Evolutionary conservation across 495 filamentous ascomycete genomes (phyloP).

Genomic region (Neurospora intermedia): DNA sequence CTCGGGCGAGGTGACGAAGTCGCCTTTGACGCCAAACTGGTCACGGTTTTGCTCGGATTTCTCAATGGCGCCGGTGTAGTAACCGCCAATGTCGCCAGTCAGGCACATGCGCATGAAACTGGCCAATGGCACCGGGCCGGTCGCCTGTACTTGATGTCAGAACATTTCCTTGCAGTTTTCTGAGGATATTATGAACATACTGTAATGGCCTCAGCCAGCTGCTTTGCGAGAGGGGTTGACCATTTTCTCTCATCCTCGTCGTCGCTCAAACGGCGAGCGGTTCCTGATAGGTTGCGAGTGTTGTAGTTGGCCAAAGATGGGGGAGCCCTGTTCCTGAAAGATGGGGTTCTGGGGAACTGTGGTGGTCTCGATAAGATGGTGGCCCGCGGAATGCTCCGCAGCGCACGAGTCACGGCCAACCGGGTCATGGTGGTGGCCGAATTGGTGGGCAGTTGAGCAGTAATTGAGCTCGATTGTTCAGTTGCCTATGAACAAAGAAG

Average conservation of each 20-base stretch:
- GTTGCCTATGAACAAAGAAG: neutral
- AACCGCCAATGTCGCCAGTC: constrained; percentile 80
- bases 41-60: constrained; percentile 41
- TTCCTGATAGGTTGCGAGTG: constrained; percentile 9
- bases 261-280: constrained; percentile 2
- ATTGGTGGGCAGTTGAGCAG: neutral
- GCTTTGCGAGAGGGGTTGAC: constrained; percentile 85
- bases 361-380: neutral
- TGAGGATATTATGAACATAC: constrained; percentile 30
- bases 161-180: neutral
- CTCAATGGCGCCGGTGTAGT: constrained; percentile 68
- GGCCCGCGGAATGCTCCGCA: constrained; percentile 14
- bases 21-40: constrained; percentile 81
- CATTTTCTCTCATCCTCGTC: constrained; percentile 44
- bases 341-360: neutral
- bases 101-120: constrained; percentile 98
- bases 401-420: constrained; percentile 9
- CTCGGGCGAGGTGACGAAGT: constrained; percentile 95
- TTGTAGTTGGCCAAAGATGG: neutral
- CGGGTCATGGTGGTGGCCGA: constrained; percentile 13
- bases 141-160: constrained; percentile 37
- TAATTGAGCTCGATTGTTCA: neutral
- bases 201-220: constrained; percentile 71
- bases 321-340: neutral
- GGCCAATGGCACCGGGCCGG: constrained; percentile 83